These are phyloP conservation scores for Takashimella koratensis DNA, from an alignment of 1,284 basidiomycete genomes.

Conservation along the genomic window DNA sequence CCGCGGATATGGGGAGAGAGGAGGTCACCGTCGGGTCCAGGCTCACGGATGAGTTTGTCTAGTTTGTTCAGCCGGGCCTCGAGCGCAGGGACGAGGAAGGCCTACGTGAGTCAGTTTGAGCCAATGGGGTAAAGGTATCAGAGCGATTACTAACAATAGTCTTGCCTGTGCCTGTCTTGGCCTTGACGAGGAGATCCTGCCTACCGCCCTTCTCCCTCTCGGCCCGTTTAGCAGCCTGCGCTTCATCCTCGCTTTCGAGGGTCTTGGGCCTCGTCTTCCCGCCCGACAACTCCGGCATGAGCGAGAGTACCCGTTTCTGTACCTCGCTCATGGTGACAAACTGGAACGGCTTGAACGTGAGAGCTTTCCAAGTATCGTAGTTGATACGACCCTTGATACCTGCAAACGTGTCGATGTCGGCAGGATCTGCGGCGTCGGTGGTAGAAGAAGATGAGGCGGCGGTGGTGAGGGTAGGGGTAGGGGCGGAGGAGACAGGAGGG, in stretches of 20 bases:
- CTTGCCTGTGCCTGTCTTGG: conserved; percentile 92
- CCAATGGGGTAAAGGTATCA: too few relatives aligned
- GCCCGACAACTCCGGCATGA: conserved; percentile 54
- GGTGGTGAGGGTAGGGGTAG: neutral
- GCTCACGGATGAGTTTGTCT: conserved; percentile 21
- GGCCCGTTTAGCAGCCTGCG: conserved; percentile 6
- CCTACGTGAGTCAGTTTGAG: conserved; percentile 39
- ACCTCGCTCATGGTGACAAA: conserved; percentile 77
- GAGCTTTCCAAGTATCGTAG: conserved; percentile 58
- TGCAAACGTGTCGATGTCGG: conserved; percentile 41
- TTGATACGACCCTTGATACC: conserved; percentile 52
- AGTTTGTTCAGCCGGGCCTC: conserved; percentile 60
- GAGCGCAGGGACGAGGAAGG: conserved; percentile 83
- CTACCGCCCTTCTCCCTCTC: conserved; percentile 18
- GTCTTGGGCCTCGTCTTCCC: conserved; percentile 17
- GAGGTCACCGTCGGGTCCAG: conserved; percentile 18
- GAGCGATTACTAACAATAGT: conserved; percentile 63
- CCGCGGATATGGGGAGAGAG: conserved; percentile 25
- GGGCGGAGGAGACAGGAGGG: neutral
- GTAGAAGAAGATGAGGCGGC: neutral
- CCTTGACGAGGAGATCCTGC: conserved; percentile 50
- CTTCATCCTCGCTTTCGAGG: conserved; percentile 8
- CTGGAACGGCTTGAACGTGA: conserved; percentile 66
- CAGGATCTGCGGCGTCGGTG: neutral
- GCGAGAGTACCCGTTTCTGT: conserved; percentile 69